Conservation (phyloP, 129 eudicot species). For the Rutidosis leptorrhynchoides region DNA sequence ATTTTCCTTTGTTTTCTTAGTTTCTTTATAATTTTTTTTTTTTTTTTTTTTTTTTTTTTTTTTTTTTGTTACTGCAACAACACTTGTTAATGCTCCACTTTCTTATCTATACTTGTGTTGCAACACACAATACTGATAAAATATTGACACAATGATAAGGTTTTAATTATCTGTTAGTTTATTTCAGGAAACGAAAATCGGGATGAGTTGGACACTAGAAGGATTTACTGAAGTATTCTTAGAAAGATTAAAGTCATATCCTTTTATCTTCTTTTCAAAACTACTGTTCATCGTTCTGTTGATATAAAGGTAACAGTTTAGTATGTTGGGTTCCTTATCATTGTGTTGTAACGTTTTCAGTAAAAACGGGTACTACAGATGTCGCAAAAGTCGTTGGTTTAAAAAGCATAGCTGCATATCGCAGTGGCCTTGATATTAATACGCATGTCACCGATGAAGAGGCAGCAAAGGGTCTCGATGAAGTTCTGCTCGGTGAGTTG, state of each 20-base stretch:
- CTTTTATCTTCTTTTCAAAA: constrained; percentile 37
- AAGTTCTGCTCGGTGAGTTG: constrained; percentile 61
- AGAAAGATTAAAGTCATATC: constrained; percentile 73
- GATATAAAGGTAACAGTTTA: constrained; percentile 8
- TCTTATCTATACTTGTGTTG: too few relatives aligned
- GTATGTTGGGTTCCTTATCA: constrained; percentile 58
- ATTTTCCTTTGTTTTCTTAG: background rate
- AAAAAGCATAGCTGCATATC: constrained; percentile 97
- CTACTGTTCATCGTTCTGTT: constrained; percentile 4
- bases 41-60: too few relatives aligned
- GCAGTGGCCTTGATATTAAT: constrained; percentile 91
- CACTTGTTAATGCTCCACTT: background rate
- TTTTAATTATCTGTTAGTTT: background rate
- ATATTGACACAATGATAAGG: background rate
- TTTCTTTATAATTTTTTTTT: too few relatives aligned
- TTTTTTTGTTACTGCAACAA: background rate
- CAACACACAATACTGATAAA: too few relatives aligned
- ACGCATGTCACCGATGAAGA: constrained; percentile 55
- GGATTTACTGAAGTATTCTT: constrained; percentile 55
- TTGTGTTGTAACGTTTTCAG: constrained; percentile 47
- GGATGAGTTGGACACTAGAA: constrained; percentile 69
- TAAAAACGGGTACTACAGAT: constrained; percentile 40
- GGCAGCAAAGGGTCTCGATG: constrained; percentile 71
- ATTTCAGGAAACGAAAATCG: constrained; percentile 50
- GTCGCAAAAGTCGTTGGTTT: constrained; percentile 59